Evolutionary conservation across 163 green algal species (phyloP).

Genomic region (Chloroidium sp.): DNA sequence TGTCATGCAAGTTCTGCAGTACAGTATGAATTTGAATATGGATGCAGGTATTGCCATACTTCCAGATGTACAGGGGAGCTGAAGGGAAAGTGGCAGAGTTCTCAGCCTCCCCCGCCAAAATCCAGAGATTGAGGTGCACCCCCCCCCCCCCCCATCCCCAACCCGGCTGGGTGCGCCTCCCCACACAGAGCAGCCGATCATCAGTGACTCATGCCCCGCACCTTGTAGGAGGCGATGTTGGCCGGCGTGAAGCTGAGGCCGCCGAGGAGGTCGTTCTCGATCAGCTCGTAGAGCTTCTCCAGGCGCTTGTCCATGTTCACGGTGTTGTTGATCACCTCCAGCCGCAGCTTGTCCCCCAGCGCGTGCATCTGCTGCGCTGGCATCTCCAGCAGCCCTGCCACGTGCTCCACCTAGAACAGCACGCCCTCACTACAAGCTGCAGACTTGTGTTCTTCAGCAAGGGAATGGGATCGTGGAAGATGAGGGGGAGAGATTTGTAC

Average conservation of each 20-base stretch:
- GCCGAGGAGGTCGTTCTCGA: constrained; percentile 45
- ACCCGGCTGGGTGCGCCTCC: no score
- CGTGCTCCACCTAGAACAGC: constrained; percentile 41
- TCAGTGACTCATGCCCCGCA: background rate
- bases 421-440: background rate
- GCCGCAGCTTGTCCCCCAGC: constrained; percentile 20
- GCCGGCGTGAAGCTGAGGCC: background rate
- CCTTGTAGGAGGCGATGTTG: constrained; percentile 27
- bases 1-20: background rate
- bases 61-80: constrained; percentile 84
- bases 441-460: no score
- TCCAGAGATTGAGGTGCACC: constrained; percentile 29
- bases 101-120: constrained; percentile 69
- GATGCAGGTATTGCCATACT: constrained; percentile 78
- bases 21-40: background rate
- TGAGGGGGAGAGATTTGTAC: no score
- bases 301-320: constrained; percentile 54
- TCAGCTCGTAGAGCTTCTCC: constrained; percentile 58
- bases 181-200: background rate
- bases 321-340: constrained; percentile 63
- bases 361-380: constrained; percentile 5
- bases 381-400: constrained; percentile 29
- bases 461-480: no score
- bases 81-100: constrained; percentile 75
- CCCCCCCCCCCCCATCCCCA: no score